Base-by-base conservation (phyloP, 2,329 filamentous ascomycete genomes). In the Microsporum audouinii region DNA sequence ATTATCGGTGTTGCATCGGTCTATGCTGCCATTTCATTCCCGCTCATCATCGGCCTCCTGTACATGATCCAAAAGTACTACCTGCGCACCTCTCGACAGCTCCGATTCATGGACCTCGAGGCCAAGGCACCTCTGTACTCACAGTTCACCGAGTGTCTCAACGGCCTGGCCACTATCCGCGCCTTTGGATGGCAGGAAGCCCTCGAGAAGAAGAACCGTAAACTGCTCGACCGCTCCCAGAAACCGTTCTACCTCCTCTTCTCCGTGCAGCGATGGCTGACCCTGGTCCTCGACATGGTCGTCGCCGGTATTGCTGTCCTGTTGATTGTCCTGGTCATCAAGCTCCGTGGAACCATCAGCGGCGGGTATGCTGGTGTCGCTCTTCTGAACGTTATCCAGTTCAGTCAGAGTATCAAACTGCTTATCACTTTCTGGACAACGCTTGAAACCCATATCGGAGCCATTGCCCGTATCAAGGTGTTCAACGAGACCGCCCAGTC, bases 61-160 rank as follows among this genome's bases (percentile, higher is more conserved):
- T 79, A 74, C 62, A 59, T 70, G 53, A 71, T 80, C 5, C 77
- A 80, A 63, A 79, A 75, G 59, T 77, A 83, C 57, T 86, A 86
- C 65, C 75, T 86, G 1, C 76, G 80, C 0, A 86, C 83, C 0
- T 85, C 82, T 0, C 73, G 83, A 0, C 84, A 86, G 67, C 68
- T 87, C 5, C 77, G 84, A 57, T 75, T 84, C 23, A 69, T 87
- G 8, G 84, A 86, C 53, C 76, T 87, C 0, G 84, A 87, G 68
- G 78, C 80, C 1, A 85, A 86, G 64, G 79, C 79, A 0, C 82
- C 82, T 0, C 71, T 85, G 0, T 84, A 82, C 71, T 80, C 76
- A 14, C 74, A 84, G 62, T 85, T 84, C 64, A 74, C 79, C 27
- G 82, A 84, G 63, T 80, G 79, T 1, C 75, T 84, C 47, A 77